Evolutionary conservation across 208 protist species (phyloP), one percentile per base, ranked within the genome.

Genomic region (Polymyxa betae): DNA sequence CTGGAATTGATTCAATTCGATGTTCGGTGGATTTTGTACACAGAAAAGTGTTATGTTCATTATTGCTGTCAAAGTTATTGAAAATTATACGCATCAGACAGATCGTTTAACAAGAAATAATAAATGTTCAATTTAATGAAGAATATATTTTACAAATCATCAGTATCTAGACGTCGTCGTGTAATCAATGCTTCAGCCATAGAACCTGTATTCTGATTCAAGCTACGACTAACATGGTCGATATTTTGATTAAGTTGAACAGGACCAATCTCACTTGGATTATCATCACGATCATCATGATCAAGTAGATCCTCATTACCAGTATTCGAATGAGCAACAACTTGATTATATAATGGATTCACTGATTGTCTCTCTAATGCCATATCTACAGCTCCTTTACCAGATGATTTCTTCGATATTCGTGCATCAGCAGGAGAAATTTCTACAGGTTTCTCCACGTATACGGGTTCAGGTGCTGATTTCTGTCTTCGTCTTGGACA

Each of bases 271-370:
- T 82, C 72, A 35, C 40, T 82, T 5, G 5, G 35, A n/a, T n/a
- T n/a, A 43, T 82, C 5, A 43, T 82, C 72, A 5, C 5, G 5
- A 43, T 82, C 72, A 20, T 43, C 72, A n/a, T n/a, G n/a, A 35
- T 82, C 35, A 12, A 35, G 16, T 20, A 40, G 16, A 43, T 82
- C 72, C n/a, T 82, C 72, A n/a, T 82, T 5, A 43, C 5, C 16
- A 20, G 5, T 16, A 20, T 16, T 43, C 72, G 5, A 35, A 43
- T 40, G 16, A 20, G 40, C 72, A 12, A 82, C 72, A 16, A 32
- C 20, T n/a, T 82, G 72, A 43, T 82, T 82, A 43, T 82, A 82
- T n/a, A 82, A n/a, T n/a, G 72, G 72, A 43, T 82, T 82, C n/a
- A 82, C 72, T n/a, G 72, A 82, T 43, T 82, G 72, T 5, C 72